Base-by-base conservation (phyloP, 1,284 basidiomycete species). In the Leccinum solheimii region DNA sequence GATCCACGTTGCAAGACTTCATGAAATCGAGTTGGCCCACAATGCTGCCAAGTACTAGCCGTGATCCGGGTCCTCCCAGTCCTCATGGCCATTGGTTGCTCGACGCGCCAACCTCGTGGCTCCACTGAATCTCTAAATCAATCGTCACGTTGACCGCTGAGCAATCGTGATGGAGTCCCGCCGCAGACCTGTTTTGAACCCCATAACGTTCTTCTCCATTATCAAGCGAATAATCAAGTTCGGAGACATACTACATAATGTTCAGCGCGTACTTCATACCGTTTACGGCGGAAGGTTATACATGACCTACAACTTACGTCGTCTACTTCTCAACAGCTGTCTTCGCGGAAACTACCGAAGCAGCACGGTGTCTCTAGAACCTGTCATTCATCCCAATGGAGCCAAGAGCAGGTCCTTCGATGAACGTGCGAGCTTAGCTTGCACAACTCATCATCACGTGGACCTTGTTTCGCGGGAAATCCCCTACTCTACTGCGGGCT, bases 201-300 rank as follows among this genome's bases (percentile, higher is more conserved):
- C 70, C 68, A 57, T 62, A 63, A 62, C 68, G 70, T 69, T 71
- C 71, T 68, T 62, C 52, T 70, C 57, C 53, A 50, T 62, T 58
- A 52, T 59, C 66, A 67, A 62, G 45, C 61, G 58, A 72, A 32
- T 67, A 45, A 69, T 61, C 65, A 53, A 27, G 67, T 65, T 57
- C 55, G 50, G 23, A 56, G 64, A 19, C 43, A 45, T 11, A 54
- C 36, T 19, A 55, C 36, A 40, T 65, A 43, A 62, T 54, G 51
- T 19, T 59, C 53, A 61, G 51, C 23, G 55, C 48, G 27, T 58
- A 36, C 64, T 67, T 19, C 34, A 55, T 26, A 57, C 40, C 51
- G 43, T 53, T 63, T 26, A 58, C 58, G 59, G 56, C 60, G 56
- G 56, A 59, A 58, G 50, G 26, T 27, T 11, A 10, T n/a, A 11